Evolutionary conservation across 192 early-diverging fungal species (phyloP).

Genomic region (Phycomyces blakesleeanus): DNA sequence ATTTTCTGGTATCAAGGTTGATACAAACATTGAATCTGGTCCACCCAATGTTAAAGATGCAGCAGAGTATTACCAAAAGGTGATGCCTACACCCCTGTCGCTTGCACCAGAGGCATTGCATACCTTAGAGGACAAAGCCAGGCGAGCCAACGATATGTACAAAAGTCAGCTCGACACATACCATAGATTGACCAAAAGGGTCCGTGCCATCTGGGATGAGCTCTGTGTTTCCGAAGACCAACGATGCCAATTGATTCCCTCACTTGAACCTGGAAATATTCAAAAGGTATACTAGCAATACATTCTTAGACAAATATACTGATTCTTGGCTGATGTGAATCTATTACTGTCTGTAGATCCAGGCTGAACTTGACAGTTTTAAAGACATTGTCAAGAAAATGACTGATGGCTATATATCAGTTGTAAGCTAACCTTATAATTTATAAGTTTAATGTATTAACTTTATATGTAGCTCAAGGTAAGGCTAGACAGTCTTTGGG

Average conservation of each 20-base stretch:
- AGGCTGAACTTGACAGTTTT: conserved; percentile 16
- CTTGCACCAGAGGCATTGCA: conserved; percentile 38
- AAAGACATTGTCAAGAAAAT: conserved; percentile 18
- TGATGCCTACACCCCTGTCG: conserved; percentile 36
- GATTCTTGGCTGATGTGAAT: not conserved
- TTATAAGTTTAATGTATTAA: not conserved
- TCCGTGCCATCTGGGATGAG: conserved; percentile 30
- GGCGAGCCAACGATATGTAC: too few relatives aligned
- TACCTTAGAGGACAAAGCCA: too few relatives aligned
- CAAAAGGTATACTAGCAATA: too few relatives aligned
- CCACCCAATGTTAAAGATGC: conserved; percentile 2
- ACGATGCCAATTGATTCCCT: conserved; percentile 1
- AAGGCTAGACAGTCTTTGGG: conserved; percentile 36
- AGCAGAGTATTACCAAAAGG: conserved; percentile 11
- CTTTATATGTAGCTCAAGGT: conserved; percentile 19
- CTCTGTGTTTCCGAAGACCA: conserved; percentile 15
- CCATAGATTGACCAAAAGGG: conserved; percentile 15
- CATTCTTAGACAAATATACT: not conserved
- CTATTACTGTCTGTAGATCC: conserved; percentile 7
- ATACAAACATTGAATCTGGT: conserved; percentile 9
- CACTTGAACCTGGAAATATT: not conserved
- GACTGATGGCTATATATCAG: conserved; percentile 23
- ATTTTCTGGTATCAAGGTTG: conserved; percentile 5
- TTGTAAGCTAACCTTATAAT: not conserved
- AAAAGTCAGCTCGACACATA: conserved; percentile 8